phyloP scores from a whole-genome alignment of 345 rosid species.

The Boechera divaricarpa region DNA sequence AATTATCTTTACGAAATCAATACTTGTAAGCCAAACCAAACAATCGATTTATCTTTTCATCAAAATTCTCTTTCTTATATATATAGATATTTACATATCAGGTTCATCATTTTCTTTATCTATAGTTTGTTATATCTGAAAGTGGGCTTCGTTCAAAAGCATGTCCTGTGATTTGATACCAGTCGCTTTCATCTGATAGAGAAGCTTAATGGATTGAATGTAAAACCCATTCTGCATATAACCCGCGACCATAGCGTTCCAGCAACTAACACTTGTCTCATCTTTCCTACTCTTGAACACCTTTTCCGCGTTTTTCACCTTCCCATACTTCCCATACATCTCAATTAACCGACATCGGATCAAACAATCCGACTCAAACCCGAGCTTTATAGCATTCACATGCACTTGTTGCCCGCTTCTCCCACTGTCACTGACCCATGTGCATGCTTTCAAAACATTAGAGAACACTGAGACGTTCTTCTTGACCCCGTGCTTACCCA shows the following conservation, averaged over 20 bases:
- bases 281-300: conserved; percentile 48
- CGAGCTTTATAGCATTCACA: conserved; percentile 59
- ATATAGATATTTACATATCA: conserved; percentile 32
- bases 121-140: conserved; percentile 46
- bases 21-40: conserved; percentile 9
- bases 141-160: conserved; percentile 19
- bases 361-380: conserved; percentile 52
- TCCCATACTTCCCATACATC: conserved; percentile 66
- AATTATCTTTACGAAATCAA: not conserved
- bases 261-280: conserved; percentile 34
- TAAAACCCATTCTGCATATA: conserved; percentile 56
- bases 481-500: conserved; percentile 55
- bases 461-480: conserved; percentile 53
- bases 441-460: conserved; percentile 61
- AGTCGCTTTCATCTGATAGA: conserved; percentile 68
- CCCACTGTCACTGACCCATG: conserved; percentile 56
- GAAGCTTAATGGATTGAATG: conserved; percentile 64
- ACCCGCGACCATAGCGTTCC: conserved; percentile 63
- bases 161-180: conserved; percentile 51
- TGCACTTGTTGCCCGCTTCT: conserved; percentile 63
- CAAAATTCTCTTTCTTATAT: not conserved
- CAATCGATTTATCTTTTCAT: not conserved
- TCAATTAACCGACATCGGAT: conserved; percentile 61
- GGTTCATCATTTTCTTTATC: not conserved
- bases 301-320: conserved; percentile 55